Conservation (phyloP, 108 stramenopile genomes). For the Stephanodiscus minutulus region DNA sequence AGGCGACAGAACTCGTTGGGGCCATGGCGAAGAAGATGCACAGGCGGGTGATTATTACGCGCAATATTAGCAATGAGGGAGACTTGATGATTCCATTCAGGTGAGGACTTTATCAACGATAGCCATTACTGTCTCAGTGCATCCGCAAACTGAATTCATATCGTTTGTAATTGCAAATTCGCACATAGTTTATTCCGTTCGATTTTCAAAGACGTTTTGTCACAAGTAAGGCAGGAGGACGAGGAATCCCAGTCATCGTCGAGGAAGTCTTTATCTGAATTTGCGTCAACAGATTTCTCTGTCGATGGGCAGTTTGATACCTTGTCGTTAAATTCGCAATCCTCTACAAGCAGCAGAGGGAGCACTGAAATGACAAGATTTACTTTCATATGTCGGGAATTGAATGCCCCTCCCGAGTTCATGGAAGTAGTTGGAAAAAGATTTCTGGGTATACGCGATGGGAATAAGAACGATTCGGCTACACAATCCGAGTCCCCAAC, state of each 20-base stretch:
- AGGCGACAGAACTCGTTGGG: conserved; percentile 54
- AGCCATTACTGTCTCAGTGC: neutral
- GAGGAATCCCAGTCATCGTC: conserved; percentile 22
- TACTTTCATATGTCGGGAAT: conserved; percentile 55
- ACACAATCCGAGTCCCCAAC: conserved; percentile 26
- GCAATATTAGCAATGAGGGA: conserved; percentile 62
- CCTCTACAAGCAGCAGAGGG: conserved; percentile 37
- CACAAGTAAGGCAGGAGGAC: conserved; percentile 30
- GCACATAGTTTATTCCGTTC: conserved; percentile 54
- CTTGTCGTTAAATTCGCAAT: conserved; percentile 44
- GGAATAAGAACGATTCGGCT: neutral
- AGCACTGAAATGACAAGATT: conserved; percentile 42
- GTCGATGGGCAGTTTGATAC: conserved; percentile 42
- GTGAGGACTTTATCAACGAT: conserved; percentile 19
- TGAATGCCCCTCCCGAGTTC: conserved; percentile 61
- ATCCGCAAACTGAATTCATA: neutral
- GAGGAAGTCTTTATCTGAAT: neutral
- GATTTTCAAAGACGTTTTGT: conserved; percentile 55
- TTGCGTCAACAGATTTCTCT: conserved; percentile 25
- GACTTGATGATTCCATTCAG: conserved; percentile 64
- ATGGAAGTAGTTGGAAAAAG: conserved; percentile 56
- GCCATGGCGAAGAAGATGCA: conserved; percentile 44
- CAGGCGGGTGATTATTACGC: conserved; percentile 51
- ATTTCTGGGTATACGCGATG: conserved; percentile 37
- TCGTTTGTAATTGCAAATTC: neutral